A percentile compares a stretch with the other conserved stretches of the same genome.
phyloP scores from a whole-genome alignment of 768 basidiomycete genomes.

The Trametopsis cervina region DNA sequence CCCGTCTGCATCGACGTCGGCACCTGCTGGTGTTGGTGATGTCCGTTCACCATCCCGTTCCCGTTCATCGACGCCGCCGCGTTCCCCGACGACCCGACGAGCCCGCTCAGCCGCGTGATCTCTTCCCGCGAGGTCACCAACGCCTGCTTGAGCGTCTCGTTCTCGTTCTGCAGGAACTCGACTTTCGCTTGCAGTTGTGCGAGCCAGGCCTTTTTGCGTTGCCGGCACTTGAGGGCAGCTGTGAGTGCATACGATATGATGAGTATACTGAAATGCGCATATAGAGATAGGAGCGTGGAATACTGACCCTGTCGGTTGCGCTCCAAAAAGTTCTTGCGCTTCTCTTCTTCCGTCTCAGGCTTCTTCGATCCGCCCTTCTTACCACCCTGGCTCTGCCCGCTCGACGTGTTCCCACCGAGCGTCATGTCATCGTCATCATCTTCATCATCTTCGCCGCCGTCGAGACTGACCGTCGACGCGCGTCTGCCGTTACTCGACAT shows the following conservation, averaged over 20 bases:
- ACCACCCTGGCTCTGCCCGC: slow-evolving; percentile 4
- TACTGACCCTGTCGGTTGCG: slow-evolving; percentile 89
- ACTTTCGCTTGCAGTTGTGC: slow-evolving; percentile 88
- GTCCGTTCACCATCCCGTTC: neutral
- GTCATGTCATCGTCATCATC: slow-evolving; percentile 27
- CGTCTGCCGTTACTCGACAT: slow-evolving; percentile 18
- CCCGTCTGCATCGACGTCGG: slow-evolving; percentile 20
- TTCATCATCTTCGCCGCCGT: slow-evolving; percentile 23
- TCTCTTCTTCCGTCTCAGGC: slow-evolving; percentile 97
- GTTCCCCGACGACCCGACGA: slow-evolving; percentile 56
- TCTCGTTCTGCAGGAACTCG: slow-evolving; percentile 88
- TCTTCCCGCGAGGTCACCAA: slow-evolving; percentile 88
- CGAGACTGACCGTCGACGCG: slow-evolving; percentile 19
- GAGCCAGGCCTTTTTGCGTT: slow-evolving; percentile 98
- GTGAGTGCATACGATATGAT: neutral
- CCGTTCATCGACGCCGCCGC: slow-evolving; percentile 12
- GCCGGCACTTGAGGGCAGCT: slow-evolving; percentile 98
- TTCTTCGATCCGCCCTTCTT: slow-evolving; percentile 45
- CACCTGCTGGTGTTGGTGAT: slow-evolving; percentile 5
- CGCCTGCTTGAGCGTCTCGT: slow-evolving; percentile 85
- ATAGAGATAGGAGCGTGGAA: neutral
- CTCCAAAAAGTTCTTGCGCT: slow-evolving; percentile 93
- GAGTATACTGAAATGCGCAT: neutral
- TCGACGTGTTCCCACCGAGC: slow-evolving; percentile 11
- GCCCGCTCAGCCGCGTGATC: slow-evolving; percentile 72